phyloP scores from a whole-genome alignment of 2,329 filamentous ascomycete genomes.

The Onygenales sp. region DNA sequence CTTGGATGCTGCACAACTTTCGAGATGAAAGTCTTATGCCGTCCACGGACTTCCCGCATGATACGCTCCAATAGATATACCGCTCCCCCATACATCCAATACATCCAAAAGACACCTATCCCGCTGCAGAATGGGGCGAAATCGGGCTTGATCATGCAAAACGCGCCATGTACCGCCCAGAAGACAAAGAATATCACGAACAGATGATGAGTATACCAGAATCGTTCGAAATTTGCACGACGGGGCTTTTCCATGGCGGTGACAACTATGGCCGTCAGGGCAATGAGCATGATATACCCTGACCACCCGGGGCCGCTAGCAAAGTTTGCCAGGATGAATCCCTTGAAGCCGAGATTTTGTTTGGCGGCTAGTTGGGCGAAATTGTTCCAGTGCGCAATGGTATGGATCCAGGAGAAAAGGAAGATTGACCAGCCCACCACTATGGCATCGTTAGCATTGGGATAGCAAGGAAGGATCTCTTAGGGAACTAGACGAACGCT shows the following conservation, averaged over 20 bases:
- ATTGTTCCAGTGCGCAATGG: slow-evolving; percentile 80
- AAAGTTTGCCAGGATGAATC: slow-evolving; percentile 68
- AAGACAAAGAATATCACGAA: slow-evolving; percentile 84
- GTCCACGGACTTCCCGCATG: slow-evolving; percentile 66
- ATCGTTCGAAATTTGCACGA: slow-evolving; percentile 75
- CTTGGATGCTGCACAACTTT: slow-evolving; percentile 85
- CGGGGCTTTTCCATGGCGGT: slow-evolving; percentile 71
- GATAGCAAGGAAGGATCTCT: no score
- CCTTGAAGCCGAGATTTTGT: slow-evolving; percentile 67
- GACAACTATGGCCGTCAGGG: slow-evolving; percentile 66
- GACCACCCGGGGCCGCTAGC: slow-evolving; percentile 75
- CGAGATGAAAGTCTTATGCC: slow-evolving; percentile 76
- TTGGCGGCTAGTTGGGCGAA: slow-evolving; percentile 66
- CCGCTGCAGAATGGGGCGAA: slow-evolving; percentile 61
- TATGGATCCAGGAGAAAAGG: slow-evolving; percentile 81
- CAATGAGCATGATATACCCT: slow-evolving; percentile 73
- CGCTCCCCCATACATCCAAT: slow-evolving; percentile 78
- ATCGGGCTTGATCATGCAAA: slow-evolving; percentile 85
- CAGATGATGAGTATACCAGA: slow-evolving; percentile 86
- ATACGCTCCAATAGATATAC: slow-evolving; percentile 71
- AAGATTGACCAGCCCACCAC: slow-evolving; percentile 76
- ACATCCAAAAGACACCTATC: slow-evolving; percentile 78
- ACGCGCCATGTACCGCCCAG: slow-evolving; percentile 82
- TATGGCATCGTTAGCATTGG: slow-evolving; percentile 11
- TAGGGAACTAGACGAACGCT: slow-evolving; percentile 31